A percentile compares a stretch with the other conserved stretches of the same genome.
Conservation (phyloP, 345 rosid species). For the Odontarrhena argentea region DNA sequence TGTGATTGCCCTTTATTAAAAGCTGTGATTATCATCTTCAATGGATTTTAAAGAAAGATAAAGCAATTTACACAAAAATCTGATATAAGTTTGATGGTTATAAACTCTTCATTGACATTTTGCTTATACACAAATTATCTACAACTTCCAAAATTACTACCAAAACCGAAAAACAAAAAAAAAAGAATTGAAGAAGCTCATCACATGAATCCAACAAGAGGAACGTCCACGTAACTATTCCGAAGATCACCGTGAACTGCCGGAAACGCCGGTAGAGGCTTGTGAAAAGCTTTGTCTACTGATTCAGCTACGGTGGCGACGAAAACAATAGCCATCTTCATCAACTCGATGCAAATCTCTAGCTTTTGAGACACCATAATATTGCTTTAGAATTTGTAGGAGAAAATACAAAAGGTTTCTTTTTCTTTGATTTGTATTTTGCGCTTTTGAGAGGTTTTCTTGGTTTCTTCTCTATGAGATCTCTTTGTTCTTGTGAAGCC, state of each 20-base stretch:
- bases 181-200: constrained; percentile 28
- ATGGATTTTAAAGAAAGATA: constrained; percentile 1
- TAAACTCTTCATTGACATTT: constrained; percentile 33
- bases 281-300: constrained; percentile 38
- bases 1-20: too few species aligned
- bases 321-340: constrained; percentile 51
- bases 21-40: not conserved
- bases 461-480: not conserved
- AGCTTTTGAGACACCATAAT: constrained; percentile 55
- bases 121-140: constrained; percentile 33
- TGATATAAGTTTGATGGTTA: constrained; percentile 15
- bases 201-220: constrained; percentile 57
- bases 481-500: not conserved
- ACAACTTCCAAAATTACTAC: constrained; percentile 31
- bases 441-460: constrained; percentile 32
- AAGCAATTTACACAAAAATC: not conserved
- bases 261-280: constrained; percentile 21
- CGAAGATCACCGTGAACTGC: constrained; percentile 27
- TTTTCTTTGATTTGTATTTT: constrained; percentile 16
- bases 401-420: not conserved
- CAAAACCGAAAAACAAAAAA: constrained; percentile 19
- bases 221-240: constrained; percentile 33
- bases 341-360: constrained; percentile 49
- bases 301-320: constrained; percentile 54
- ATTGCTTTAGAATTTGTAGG: constrained; percentile 1